Percentiles rank a stretch among this genome's conserved stretches.
Evolutionary conservation across 345 rosid genomes (phyloP).

Genomic region (Geranium rotundifolium): DNA sequence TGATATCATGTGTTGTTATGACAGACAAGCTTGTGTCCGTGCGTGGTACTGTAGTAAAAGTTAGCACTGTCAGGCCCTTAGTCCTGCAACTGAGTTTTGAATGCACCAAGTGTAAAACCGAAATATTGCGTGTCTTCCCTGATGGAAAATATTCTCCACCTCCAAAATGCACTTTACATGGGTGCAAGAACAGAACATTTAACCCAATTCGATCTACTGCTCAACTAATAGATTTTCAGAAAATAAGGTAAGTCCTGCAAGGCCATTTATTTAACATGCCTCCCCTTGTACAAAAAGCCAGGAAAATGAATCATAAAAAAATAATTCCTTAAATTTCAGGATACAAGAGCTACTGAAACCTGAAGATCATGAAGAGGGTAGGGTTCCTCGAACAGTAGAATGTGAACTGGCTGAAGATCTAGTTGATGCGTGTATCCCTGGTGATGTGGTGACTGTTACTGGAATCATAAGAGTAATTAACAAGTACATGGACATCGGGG

Average conservation of each 20-base stretch:
- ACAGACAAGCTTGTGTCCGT: conserved; percentile 90
- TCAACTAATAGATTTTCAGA: conserved; percentile 73
- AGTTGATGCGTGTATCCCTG: conserved; percentile 85
- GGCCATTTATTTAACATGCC: background rate
- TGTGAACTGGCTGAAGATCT: conserved; percentile 92
- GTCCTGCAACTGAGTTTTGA: conserved; percentile 63
- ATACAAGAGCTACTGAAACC: conserved; percentile 64
- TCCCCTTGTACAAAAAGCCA: background rate
- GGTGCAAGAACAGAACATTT: conserved; percentile 78
- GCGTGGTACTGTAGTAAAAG: conserved; percentile 80
- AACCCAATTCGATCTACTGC: conserved; percentile 73
- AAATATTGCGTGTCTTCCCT: conserved; percentile 46
- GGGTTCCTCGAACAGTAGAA: conserved; percentile 95
- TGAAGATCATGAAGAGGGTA: conserved; percentile 94
- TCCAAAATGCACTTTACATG: conserved; percentile 46
- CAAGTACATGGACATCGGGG: conserved; percentile 89
- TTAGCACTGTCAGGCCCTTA: conserved; percentile 78
- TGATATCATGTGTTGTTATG: conserved; percentile 13
- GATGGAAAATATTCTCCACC: conserved; percentile 97
- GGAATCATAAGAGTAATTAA: conserved; percentile 83
- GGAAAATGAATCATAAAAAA: background rate
- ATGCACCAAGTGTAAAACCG: conserved; percentile 65
- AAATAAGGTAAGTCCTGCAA: conserved; percentile 44
- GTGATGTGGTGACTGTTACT: conserved; percentile 94
- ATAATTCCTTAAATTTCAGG: conserved; percentile 25